These are phyloP conservation scores for Neofusicoccum cordaticola DNA, from an alignment of 2,329 filamentous ascomycete genomes.

Conservation along the genomic window DNA sequence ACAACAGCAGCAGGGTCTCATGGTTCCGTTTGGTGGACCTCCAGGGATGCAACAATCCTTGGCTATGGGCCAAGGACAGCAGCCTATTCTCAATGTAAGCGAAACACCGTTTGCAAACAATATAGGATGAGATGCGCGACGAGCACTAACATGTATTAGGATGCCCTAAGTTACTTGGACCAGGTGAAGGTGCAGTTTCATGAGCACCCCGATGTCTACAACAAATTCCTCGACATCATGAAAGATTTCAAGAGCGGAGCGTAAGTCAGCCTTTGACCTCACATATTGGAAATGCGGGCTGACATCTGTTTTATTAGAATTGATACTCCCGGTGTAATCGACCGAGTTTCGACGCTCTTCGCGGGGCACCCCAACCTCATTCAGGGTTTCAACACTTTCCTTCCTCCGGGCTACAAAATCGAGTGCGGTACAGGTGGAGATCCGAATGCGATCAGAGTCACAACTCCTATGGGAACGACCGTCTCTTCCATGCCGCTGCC, in stretches of 20 bases:
- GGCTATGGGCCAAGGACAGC: constrained; percentile 71
- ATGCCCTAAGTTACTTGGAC: constrained; percentile 91
- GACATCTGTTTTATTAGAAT: constrained; percentile 55
- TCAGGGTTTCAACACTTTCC: constrained; percentile 96
- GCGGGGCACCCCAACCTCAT: constrained; percentile 93
- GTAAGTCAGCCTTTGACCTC: constrained; percentile 49
- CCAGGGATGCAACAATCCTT: constrained; percentile 46
- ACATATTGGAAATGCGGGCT: not conserved
- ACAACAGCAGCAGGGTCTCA: constrained; percentile 52
- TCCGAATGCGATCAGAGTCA: constrained; percentile 93
- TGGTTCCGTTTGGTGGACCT: constrained; percentile 47
- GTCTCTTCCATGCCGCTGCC: constrained; percentile 74
- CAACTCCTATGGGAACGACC: constrained; percentile 95
- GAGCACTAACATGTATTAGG: constrained; percentile 38
- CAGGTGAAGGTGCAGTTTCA: constrained; percentile 98
- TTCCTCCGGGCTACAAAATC: constrained; percentile 92
- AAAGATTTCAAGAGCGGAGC: constrained; percentile 99
- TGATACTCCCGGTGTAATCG: constrained; percentile 95
- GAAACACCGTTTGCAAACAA: not conserved
- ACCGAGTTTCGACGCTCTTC: constrained; percentile 91
- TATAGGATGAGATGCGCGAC: constrained; percentile 14
- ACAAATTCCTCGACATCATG: constrained; percentile 97
- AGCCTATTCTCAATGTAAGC: constrained; percentile 74
- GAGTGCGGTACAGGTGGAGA: constrained; percentile 93
- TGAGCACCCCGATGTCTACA: constrained; percentile 96